These are phyloP conservation scores for Crithidia acanthocephali DNA, from an alignment of 208 protist species.

Conservation along the genomic window DNA sequence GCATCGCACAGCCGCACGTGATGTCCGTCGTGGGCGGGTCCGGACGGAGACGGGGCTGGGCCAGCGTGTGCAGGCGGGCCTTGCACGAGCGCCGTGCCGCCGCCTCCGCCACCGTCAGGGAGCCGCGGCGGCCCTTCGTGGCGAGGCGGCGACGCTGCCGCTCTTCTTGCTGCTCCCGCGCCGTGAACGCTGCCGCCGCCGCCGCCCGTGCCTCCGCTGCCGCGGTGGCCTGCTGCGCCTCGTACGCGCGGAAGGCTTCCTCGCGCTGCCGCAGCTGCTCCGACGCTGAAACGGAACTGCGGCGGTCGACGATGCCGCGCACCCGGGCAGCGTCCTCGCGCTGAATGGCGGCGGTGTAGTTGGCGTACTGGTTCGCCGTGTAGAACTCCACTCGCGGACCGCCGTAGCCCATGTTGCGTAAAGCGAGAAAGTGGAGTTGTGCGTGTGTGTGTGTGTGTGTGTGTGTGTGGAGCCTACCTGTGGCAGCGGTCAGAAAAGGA, in stretches of 20 bases:
- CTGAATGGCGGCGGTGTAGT: constrained; percentile 56
- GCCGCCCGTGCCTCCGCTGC: constrained; percentile 18
- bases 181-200: constrained; percentile 34
- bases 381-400: constrained; percentile 71
- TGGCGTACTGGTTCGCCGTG: constrained; percentile 61
- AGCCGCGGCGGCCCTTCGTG: constrained; percentile 2
- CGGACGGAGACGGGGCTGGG: constrained; percentile 45
- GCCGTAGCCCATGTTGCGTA: constrained; percentile 49
- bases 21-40: constrained; percentile 28
- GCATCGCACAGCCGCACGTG: constrained; percentile 53
- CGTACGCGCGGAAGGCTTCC: constrained; percentile 36
- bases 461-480: no score
- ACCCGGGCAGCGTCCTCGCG: constrained; percentile 74
- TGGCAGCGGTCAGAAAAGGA: no score
- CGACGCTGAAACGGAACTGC: constrained; percentile 21
- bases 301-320: constrained; percentile 38
- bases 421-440: background rate
- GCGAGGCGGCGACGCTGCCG: constrained; percentile 26
- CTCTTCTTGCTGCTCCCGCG: constrained; percentile 29
- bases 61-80: constrained; percentile 46
- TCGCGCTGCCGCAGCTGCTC: constrained; percentile 35
- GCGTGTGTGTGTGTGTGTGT: no score
- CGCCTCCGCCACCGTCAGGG: constrained; percentile 20
- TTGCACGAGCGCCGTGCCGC: constrained; percentile 23
- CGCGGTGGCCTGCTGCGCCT: constrained; percentile 33